Evolutionary conservation across 2,329 filamentous ascomycete species (phyloP), one percentile per base, ranked within the genome.

Genomic region (Botrytis porri): DNA sequence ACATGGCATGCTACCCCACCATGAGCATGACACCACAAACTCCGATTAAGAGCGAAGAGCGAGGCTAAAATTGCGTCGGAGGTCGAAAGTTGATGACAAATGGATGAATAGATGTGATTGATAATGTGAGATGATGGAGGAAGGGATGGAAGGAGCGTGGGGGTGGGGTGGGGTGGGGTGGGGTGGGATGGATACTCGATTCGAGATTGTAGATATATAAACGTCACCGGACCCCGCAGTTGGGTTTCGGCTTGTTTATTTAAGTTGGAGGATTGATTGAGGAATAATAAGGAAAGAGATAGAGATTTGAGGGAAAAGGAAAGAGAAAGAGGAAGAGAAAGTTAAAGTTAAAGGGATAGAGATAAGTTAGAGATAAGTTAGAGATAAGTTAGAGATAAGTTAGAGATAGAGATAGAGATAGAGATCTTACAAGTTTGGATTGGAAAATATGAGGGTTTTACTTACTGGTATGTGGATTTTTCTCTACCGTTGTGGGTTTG

Each of bases 391-490:
- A n/a, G n/a, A n/a, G n/a, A n/a, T n/a, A n/a, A n/a, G n/a, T n/a
- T n/a, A n/a, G n/a, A n/a, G n/a, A n/a, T n/a, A n/a, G n/a, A n/a
- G n/a, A n/a, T n/a, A n/a, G n/a, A 22, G 8, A 48, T 51, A 51
- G 14, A 25, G 22, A 25, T 25, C 22, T 25, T 51, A 4, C 12
- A 51, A 25, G 45, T 51, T 51, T 54, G 12, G 25, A 7, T n/a
- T 54, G 25, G 37, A 29, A 22, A 64, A 41, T 16, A 70, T 71
- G 69, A 35, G 48, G 22, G 59, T 71, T 71, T 48, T 71, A 29
- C 69, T 71, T 62, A 64, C 69, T 32, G 69, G 69, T 71, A 64
- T 39, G 69, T 48, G 12, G 39, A n/a, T n/a, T n/a, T n/a, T n/a
- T n/a, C n/a, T n/a, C 12, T 54, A 16, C 22, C 25, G 20, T 37